Evolutionary conservation across 176 grass and related monocot genomes (phyloP).

Genomic region (Bolboschoenus planiculmis): DNA sequence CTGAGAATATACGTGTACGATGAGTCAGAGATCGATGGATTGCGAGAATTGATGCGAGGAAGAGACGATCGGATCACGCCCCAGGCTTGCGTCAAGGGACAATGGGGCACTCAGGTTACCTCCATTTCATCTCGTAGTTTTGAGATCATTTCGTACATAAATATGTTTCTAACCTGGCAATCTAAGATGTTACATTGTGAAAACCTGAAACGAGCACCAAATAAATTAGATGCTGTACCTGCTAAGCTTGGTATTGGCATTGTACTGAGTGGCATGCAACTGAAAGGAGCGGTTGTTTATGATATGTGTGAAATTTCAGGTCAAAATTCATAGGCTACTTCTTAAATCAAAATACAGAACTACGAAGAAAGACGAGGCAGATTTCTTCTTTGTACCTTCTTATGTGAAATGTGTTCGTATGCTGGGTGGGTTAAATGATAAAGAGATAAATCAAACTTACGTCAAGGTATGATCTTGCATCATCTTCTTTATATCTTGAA

Average conservation of each 20-base stretch:
- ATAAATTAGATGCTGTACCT: background rate
- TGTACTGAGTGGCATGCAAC: background rate
- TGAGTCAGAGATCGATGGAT: slow-evolving; percentile 64
- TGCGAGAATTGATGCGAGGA: slow-evolving; percentile 62
- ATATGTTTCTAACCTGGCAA: background rate
- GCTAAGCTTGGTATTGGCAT: background rate
- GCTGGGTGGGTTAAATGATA: slow-evolving; percentile 64
- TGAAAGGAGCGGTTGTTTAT: background rate
- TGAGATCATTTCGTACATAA: background rate
- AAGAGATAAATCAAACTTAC: slow-evolving; percentile 94
- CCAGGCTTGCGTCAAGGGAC: slow-evolving; percentile 78
- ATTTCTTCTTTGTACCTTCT: slow-evolving; percentile 86
- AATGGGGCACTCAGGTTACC: slow-evolving; percentile 88
- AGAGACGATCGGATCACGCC: slow-evolving; percentile 40
- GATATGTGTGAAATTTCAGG: slow-evolving; percentile 31
- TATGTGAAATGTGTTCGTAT: slow-evolving; percentile 96
- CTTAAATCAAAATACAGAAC: slow-evolving; percentile 77
- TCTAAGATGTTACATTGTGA: background rate
- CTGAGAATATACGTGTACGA: slow-evolving; percentile 77
- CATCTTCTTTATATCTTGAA: background rate
- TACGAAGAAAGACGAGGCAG: slow-evolving; percentile 58
- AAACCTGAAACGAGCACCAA: background rate
- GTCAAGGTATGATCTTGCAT: slow-evolving; percentile 44
- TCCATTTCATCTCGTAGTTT: background rate
- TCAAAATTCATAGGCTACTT: slow-evolving; percentile 85